A percentile compares a stretch with the other conserved stretches of the same genome.
phyloP scores from a whole-genome alignment of 2,329 filamentous ascomycete species.

The Biscogniauxia mediterranea region DNA sequence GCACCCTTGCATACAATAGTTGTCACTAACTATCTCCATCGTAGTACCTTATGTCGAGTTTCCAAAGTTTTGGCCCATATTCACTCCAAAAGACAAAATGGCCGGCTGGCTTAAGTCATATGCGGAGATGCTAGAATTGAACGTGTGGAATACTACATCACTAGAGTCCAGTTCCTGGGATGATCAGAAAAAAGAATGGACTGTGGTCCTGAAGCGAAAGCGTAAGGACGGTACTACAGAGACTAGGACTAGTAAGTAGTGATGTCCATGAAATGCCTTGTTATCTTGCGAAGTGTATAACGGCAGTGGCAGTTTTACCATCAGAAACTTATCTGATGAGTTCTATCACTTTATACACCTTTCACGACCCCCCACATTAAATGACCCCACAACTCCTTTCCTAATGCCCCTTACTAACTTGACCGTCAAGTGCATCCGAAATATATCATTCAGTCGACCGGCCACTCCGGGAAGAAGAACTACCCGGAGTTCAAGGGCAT shows the following conservation, averaged over 20 bases:
- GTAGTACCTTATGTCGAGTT: constrained; percentile 57
- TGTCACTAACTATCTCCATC: constrained; percentile 31
- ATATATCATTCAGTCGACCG: constrained; percentile 66
- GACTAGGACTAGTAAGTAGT: constrained; percentile 40
- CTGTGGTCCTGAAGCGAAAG: constrained; percentile 37
- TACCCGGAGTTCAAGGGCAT: constrained; percentile 56
- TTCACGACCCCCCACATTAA: too few species aligned
- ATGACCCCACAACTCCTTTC: too few species aligned
- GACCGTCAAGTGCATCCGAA: constrained; percentile 49
- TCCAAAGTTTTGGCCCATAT: constrained; percentile 61
- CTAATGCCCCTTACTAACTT: too few species aligned
- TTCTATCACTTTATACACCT: too few species aligned
- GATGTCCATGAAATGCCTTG: not conserved
- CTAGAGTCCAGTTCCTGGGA: constrained; percentile 47
- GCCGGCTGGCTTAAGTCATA: constrained; percentile 64
- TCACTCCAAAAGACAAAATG: constrained; percentile 67
- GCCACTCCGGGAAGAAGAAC: constrained; percentile 65
- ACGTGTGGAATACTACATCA: constrained; percentile 58
- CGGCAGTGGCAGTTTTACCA: not conserved
- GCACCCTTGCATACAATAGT: not conserved
- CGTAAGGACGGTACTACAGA: constrained; percentile 34
- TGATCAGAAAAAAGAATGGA: constrained; percentile 51
- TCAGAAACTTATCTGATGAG: not conserved
- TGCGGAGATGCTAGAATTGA: constrained; percentile 59
- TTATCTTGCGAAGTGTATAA: not conserved